Evolutionary conservation across 306 rosid genomes (phyloP), one percentile per base, ranked within the genome.

Genomic region (Hippophae rhamnoides): DNA sequence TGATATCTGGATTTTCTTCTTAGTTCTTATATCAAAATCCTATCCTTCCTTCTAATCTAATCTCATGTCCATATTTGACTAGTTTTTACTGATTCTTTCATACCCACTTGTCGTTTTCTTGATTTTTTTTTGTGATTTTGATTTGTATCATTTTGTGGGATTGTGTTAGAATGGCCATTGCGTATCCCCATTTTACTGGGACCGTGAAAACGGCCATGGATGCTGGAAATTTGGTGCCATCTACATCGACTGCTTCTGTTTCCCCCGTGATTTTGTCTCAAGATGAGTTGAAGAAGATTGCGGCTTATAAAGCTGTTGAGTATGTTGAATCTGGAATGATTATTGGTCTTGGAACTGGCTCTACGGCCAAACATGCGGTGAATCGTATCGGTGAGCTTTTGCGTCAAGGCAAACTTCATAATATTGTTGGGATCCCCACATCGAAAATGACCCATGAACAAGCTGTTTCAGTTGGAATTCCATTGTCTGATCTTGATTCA

Each of bases 241-340:
- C 89, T 7, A 68, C 82, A 1, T 47, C 84, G 0, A 52, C 95
- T 1, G 64, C 78, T 8, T 46, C 75, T 2, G 13, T 63, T 0
- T 62, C 72, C 0, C 64, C 81, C 11, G 84, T 76, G 7, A 72
- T 81, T 63, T 74, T 90, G 9, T 72, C 89, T 62, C 97, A 87
- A 40, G 94, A 90, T 47, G 96, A 89, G 64, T 60, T 89, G 67
- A 89, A 89, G 85, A 85, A 81, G 70, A 85, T 89, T 27, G 97
- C 97, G 2, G 97, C 97, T 26, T 89, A 89, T 75, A 89, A 83
- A 57, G 97, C 97, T 9, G 95, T 86, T 2, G 97, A 89, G 27
- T 81, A 77, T 61, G 89, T 86, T 13, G 84, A 83, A 46, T 89
- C 97, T 65, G 95, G 94, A 42, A 89, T 89, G 97, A 86, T 89